Conservation (phyloP, 106 monocot species). For the Platanthera guangdongensis region DNA sequence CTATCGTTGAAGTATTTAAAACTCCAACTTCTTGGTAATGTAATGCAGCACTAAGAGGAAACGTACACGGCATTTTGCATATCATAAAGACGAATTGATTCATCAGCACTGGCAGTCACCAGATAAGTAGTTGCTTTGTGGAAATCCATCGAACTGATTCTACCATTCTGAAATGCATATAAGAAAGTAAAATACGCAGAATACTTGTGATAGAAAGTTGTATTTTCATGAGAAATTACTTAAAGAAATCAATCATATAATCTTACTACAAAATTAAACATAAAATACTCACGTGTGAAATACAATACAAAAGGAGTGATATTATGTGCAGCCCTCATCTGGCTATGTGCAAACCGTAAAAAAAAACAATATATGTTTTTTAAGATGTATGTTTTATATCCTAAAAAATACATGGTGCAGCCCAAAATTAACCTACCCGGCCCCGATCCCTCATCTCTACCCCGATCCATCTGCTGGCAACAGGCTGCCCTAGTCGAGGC, state of each 20-base stretch:
- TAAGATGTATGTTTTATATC: no score
- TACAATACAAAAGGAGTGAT: background rate
- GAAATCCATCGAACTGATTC: slow-evolving; percentile 98
- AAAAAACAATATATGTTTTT: no score
- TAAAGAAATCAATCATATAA: background rate
- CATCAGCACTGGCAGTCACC: slow-evolving; percentile 95
- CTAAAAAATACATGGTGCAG: no score
- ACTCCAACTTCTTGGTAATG: background rate
- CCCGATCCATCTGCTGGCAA: no score
- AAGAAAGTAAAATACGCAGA: slow-evolving; percentile 1
- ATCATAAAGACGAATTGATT: slow-evolving; percentile 97
- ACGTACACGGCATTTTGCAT: slow-evolving; percentile 78
- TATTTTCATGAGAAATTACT: slow-evolving; percentile 1
- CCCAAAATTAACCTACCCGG: no score
- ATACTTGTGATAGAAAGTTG: background rate
- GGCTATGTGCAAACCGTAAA: no score
- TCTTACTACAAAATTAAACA: background rate
- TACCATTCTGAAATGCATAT: slow-evolving; percentile 64
- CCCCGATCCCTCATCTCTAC: no score
- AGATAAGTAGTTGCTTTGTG: slow-evolving; percentile 75
- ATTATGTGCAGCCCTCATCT: no score
- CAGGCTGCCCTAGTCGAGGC: no score
- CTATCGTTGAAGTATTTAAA: background rate
- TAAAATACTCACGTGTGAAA: background rate
- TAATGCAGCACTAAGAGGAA: slow-evolving; percentile 1